Conservation (phyloP, 495 filamentous ascomycete species). For the Apiosordaria backusii region DNA sequence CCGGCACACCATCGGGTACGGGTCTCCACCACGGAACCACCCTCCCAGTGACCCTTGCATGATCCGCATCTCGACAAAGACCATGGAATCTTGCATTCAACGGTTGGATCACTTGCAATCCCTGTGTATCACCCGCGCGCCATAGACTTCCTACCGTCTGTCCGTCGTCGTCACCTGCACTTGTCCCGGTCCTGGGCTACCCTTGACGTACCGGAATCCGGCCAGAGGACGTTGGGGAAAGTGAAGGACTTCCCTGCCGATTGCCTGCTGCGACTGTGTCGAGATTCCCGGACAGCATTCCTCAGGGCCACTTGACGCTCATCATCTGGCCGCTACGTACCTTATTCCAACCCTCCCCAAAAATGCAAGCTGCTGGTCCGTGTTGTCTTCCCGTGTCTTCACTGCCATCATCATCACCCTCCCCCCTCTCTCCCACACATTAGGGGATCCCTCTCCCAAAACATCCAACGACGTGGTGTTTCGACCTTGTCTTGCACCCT, state of each 20-base stretch:
- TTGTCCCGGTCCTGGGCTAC: background rate
- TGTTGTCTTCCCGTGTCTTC: constrained; percentile 21
- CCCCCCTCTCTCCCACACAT: constrained; percentile 14
- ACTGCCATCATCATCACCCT: constrained; percentile 13
- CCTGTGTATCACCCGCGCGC: constrained; percentile 19
- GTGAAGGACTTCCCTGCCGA: background rate
- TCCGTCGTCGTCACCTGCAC: constrained; percentile 18
- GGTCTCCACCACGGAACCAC: constrained; percentile 19
- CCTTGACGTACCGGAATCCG: constrained; percentile 4
- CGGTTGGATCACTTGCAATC: constrained; percentile 26
- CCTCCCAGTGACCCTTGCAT: constrained; percentile 34
- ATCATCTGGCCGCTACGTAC: background rate
- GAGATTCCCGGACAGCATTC: constrained; percentile 32
- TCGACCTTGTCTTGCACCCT: constrained; percentile 29
- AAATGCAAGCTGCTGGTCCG: constrained; percentile 32
- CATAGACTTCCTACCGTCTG: constrained; percentile 16
- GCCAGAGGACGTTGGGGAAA: background rate
- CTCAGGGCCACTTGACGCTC: constrained; percentile 16
- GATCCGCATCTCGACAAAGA: constrained; percentile 30
- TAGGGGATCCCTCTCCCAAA: constrained; percentile 3
- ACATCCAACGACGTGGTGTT: constrained; percentile 24
- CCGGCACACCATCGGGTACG: constrained; percentile 14
- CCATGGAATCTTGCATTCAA: constrained; percentile 39
- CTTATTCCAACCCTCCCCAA: constrained; percentile 27
- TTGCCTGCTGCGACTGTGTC: background rate